Base-by-base conservation (phyloP, 441 rosid genomes). In the Codiaeum variegatum region DNA sequence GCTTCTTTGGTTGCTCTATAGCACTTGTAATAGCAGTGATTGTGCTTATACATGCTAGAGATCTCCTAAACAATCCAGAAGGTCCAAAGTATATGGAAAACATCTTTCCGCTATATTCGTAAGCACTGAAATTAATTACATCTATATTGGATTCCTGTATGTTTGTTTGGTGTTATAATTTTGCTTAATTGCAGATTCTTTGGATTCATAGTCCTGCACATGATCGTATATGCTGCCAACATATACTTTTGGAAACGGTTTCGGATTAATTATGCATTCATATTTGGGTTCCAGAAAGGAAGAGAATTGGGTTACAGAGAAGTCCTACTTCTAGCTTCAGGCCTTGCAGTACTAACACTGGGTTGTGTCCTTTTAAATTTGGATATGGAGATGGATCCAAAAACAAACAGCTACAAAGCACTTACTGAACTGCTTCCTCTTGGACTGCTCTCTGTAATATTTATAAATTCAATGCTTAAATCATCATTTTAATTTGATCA, bases 21-120 rank as follows among this genome's bases (percentile, higher is more conserved):
- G 96, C 98, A 55, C 93, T 91, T 18, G 67, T 82, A 38, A 73
- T 83, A 44, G 86, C 92, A 21, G 76, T 88, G 71, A 31, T 73
- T 26, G 79, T 85, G 70, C 63, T 83, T 69, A 71, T 91, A 74
- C 94, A 84, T 67, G 85, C 86, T 42, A 85, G 92, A 79, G 63
- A 83, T 76, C 10, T 91, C 67, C 78, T 85, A 9, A 51, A 76
- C 23, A 85, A 88, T 60, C 68, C 73, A 16, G 90, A 88, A 3
- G 60, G 86, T 1, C 73, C 80, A 58, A 71, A 74, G 44, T 91
- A 93, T 67, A 93, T 90, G 98, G 87, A 81, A 62, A 93, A 83
- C 74, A 88, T 91, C 58, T 93, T 93, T 69, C 96, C 94, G 58
- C 90, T 93, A 40, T 90, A 91, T 78, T 84, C 91, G 96, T 86